Evolutionary conservation across 1,139 yeast species (phyloP).

Genomic region (Geotrichum aggregatum): DNA sequence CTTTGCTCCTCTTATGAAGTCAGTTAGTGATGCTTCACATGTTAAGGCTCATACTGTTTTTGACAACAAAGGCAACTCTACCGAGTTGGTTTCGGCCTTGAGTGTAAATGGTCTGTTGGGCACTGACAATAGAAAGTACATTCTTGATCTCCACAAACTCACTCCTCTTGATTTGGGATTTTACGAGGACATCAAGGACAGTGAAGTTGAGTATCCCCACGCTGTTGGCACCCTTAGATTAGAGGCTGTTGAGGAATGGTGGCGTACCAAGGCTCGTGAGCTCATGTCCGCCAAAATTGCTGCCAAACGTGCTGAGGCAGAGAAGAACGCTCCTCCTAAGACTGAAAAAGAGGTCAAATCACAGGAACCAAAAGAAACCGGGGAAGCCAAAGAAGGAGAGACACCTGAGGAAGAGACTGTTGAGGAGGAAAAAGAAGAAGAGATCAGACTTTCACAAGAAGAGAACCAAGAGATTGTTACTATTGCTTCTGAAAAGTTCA

Average conservation of each 20-base stretch:
- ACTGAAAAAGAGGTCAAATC: conserved; percentile 22
- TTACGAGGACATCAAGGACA: conserved; percentile 52
- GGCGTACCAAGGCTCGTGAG: conserved; percentile 50
- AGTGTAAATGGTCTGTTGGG: conserved; percentile 79
- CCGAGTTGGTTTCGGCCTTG: conserved; percentile 55
- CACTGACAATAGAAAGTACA: conserved; percentile 76
- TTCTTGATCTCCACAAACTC: conserved; percentile 77
- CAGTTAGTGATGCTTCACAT: conserved; percentile 72
- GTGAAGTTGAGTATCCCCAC: conserved; percentile 67
- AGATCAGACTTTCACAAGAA: conserved; percentile 23
- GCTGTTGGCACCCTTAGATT: conserved; percentile 72
- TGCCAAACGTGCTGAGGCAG: conserved; percentile 16
- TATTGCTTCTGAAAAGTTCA: conserved; percentile 50
- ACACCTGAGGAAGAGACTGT: conserved; percentile 16
- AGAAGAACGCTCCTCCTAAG: conserved; percentile 21
- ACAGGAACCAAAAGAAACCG: conserved; percentile 22
- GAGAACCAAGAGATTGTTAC: conserved; percentile 52
- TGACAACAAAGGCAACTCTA: conserved; percentile 41
- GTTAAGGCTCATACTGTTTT: conserved; percentile 62
- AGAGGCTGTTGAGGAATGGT: conserved; percentile 90
- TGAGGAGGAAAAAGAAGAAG: conserved; percentile 36
- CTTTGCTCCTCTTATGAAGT: conserved; percentile 53
- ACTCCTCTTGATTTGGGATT: conserved; percentile 82
- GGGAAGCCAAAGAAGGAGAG: conserved; percentile 24
- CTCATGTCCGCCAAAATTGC: conserved; percentile 25